phyloP scores from a whole-genome alignment of 2,329 filamentous ascomycete genomes.

The Penicillium sp. region DNA sequence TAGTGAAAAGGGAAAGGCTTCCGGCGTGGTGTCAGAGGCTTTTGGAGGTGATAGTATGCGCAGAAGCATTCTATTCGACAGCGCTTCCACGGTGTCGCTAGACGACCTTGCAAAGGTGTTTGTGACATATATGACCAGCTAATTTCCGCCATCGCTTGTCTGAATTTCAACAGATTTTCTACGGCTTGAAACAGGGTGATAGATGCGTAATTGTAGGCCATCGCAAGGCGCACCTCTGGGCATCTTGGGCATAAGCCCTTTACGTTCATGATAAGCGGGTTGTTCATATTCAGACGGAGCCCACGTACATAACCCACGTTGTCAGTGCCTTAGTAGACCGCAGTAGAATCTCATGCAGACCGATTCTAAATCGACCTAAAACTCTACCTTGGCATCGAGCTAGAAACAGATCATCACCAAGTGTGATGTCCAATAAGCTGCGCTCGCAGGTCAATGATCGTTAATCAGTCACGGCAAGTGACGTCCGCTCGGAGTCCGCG shows the following conservation, averaged over 20 bases:
- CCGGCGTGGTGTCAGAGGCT: conserved; percentile 9
- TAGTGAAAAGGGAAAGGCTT: conserved; percentile 10
- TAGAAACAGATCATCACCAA: background rate
- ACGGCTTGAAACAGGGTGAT: background rate
- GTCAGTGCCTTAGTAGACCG: background rate
- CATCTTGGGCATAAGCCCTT: background rate
- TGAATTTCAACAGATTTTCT: background rate
- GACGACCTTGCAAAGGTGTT: conserved; percentile 24
- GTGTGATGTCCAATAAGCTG: background rate
- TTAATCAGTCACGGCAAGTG: background rate
- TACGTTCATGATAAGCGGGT: background rate
- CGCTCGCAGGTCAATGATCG: background rate
- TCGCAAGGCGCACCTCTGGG: background rate
- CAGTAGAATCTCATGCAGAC: background rate
- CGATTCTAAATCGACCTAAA: background rate
- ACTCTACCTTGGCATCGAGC: background rate
- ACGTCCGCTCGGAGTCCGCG: conserved; percentile 6
- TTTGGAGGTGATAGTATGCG: conserved; percentile 24
- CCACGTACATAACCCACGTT: background rate
- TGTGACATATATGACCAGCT: conserved; percentile 10
- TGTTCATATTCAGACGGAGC: background rate
- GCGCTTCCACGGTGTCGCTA: conserved; percentile 17
- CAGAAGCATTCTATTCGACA: conserved; percentile 24
- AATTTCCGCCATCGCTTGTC: background rate
- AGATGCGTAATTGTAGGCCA: background rate